phyloP scores from a whole-genome alignment of 2,329 filamentous ascomycete genomes.

The Lasiodiplodia gonubiensis region DNA sequence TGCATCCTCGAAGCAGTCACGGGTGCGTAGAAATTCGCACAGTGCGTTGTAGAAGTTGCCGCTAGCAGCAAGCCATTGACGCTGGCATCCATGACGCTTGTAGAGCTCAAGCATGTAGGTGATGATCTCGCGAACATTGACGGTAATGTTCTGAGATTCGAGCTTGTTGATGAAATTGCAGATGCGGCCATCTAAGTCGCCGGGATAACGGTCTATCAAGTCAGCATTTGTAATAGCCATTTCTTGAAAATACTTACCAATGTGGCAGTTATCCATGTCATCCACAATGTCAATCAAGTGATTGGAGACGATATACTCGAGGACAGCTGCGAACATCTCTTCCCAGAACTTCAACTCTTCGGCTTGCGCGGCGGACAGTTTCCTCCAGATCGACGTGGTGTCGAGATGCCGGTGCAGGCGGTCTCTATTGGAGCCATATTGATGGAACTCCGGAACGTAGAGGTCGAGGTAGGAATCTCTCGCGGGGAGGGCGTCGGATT shows the following conservation, averaged over 20 bases:
- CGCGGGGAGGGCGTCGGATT: slow-evolving; percentile 10
- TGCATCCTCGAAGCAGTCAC: slow-evolving; percentile 41
- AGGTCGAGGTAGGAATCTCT: slow-evolving; percentile 18
- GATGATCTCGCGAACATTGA: slow-evolving; percentile 36
- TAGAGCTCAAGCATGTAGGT: slow-evolving; percentile 38
- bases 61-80: slow-evolving; percentile 37
- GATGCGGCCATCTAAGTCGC: slow-evolving; percentile 29
- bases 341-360: slow-evolving; percentile 43
- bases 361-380: slow-evolving; percentile 38
- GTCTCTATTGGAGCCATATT: slow-evolving; percentile 1
- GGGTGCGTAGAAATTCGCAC: slow-evolving; percentile 41
- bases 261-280: slow-evolving; percentile 22
- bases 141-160: slow-evolving; percentile 17
- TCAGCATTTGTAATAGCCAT: not conserved
- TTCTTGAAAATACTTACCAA: not conserved
- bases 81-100: slow-evolving; percentile 30
- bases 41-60: slow-evolving; percentile 37
- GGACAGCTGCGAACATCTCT: slow-evolving; percentile 34
- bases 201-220: slow-evolving; percentile 7
- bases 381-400: slow-evolving; percentile 44
- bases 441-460: slow-evolving; percentile 20
- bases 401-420: slow-evolving; percentile 40
- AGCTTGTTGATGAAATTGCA: slow-evolving; percentile 31
- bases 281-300: slow-evolving; percentile 32
- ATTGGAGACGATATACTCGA: slow-evolving; percentile 35